phyloP scores from a whole-genome alignment of 2,329 filamentous ascomycete species.

The Leptographium galeiforme region DNA sequence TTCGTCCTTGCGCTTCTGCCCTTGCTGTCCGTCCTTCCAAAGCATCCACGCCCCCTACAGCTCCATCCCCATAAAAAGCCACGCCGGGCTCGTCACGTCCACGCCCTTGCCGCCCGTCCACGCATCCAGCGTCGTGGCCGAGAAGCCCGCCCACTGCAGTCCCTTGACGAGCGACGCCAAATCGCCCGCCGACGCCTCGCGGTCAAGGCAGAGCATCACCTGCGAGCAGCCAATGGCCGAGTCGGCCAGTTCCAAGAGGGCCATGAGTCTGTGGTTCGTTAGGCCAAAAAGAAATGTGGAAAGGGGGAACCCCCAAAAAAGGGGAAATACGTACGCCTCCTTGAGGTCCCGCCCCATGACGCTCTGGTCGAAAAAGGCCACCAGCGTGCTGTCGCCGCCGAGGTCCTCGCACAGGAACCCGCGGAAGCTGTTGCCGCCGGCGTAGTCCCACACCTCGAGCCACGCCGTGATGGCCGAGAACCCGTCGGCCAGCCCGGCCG shows the following conservation, averaged over 20 bases:
- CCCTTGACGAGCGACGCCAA: slow-evolving; percentile 61
- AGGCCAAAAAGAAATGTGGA: neutral
- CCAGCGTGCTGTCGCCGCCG: slow-evolving; percentile 53
- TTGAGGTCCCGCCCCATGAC: slow-evolving; percentile 68
- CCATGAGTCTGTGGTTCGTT: slow-evolving; percentile 55
- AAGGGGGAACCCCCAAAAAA: neutral
- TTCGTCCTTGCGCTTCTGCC: no score
- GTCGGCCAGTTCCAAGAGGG: slow-evolving; percentile 77
- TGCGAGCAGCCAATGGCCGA: slow-evolving; percentile 62
- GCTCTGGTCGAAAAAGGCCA: slow-evolving; percentile 70
- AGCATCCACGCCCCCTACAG: slow-evolving; percentile 42
- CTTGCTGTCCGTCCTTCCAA: no score
- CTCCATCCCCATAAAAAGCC: slow-evolving; percentile 85
- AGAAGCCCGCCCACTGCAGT: slow-evolving; percentile 87
- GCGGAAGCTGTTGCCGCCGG: slow-evolving; percentile 69
- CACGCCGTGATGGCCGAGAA: slow-evolving; percentile 40
- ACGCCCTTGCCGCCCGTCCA: slow-evolving; percentile 45
- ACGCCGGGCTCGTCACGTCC: slow-evolving; percentile 50
- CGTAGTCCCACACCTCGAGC: slow-evolving; percentile 77
- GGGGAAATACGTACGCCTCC: slow-evolving; percentile 53
- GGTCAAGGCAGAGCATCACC: slow-evolving; percentile 71
- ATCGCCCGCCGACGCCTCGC: slow-evolving; percentile 47
- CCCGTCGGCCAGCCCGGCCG: slow-evolving; percentile 4
- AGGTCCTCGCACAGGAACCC: slow-evolving; percentile 63
- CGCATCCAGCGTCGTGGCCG: slow-evolving; percentile 63